Percentiles rank a stretch among this genome's conserved stretches.
These are phyloP conservation scores for Ophidiomyces ophidiicola DNA, from an alignment of 2,329 filamentous ascomycete species.

Conservation along the genomic window DNA sequence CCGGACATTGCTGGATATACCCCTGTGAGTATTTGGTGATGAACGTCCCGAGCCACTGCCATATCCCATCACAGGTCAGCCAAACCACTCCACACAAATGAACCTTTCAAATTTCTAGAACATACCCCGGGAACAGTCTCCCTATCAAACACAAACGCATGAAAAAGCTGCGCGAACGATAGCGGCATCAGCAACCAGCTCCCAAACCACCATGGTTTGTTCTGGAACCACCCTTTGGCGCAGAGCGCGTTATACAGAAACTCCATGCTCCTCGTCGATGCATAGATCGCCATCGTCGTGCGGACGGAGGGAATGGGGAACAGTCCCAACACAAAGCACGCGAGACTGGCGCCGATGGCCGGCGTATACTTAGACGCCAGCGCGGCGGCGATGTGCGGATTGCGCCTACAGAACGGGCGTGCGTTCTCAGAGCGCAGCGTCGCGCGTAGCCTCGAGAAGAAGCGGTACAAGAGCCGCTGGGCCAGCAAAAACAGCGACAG, in stretches of 20 bases:
- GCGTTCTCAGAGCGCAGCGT: constrained; percentile 72
- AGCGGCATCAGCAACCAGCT: constrained; percentile 72
- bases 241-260: constrained; percentile 77
- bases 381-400: constrained; percentile 60
- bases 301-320: constrained; percentile 60
- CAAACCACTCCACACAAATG: neutral
- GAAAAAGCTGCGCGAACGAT: constrained; percentile 61
- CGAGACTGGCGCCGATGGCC: constrained; percentile 77
- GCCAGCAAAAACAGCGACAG: constrained; percentile 76
- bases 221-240: constrained; percentile 51
- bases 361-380: constrained; percentile 77
- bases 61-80: constrained; percentile 6
- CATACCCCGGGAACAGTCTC: constrained; percentile 56
- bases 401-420: constrained; percentile 66
- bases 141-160: constrained; percentile 64
- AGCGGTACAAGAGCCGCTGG: constrained; percentile 80
- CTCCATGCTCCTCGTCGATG: constrained; percentile 69
- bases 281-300: constrained; percentile 69
- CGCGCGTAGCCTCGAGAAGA: constrained; percentile 66
- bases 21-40: constrained; percentile 58
- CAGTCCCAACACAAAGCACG: constrained; percentile 69
- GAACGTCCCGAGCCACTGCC: constrained; percentile 49
- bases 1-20: constrained; percentile 64
- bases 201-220: constrained; percentile 71
- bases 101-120: constrained; percentile 4